These are phyloP conservation scores for Daldinia sp. DNA, from an alignment of 2,329 filamentous ascomycete species.

Conservation along the genomic window DNA sequence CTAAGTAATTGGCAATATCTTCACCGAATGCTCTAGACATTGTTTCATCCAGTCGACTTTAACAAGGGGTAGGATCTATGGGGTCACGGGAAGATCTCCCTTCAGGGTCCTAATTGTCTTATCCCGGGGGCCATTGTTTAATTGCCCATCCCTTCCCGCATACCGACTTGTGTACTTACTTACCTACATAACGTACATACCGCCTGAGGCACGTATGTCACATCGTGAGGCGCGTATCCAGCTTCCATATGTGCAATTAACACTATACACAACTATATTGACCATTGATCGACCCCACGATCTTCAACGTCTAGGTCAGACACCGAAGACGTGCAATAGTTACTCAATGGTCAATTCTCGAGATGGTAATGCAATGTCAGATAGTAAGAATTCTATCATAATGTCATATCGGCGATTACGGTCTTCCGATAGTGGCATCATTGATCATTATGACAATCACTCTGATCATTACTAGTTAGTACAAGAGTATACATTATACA, in stretches of 20 bases:
- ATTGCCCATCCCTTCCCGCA: constrained; percentile 18
- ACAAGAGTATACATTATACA: neutral
- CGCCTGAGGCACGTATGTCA: too few relatives aligned
- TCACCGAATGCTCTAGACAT: constrained; percentile 30
- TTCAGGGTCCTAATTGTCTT: neutral
- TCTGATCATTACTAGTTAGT: too few relatives aligned
- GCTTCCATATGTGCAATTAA: neutral
- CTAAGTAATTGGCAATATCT: constrained; percentile 15
- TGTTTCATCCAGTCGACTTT: constrained; percentile 19
- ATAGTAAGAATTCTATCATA: neutral
- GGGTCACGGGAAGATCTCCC: constrained; percentile 16
- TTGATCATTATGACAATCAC: constrained; percentile 6
- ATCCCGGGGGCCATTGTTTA: constrained; percentile 14
- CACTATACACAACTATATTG: neutral
- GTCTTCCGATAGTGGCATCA: constrained; percentile 17
- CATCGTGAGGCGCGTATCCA: constrained; percentile 27
- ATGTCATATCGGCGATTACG: constrained; percentile 25
- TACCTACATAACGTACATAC: too few relatives aligned
- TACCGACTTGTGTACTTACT: constrained; percentile 7
- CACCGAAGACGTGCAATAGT: constrained; percentile 21
- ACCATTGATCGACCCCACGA: neutral
- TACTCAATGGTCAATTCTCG: constrained; percentile 10
- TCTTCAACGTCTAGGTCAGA: neutral
- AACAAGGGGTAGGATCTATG: constrained; percentile 6
- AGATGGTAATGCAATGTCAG: constrained; percentile 5